A percentile compares a stretch with the other conserved stretches of the same genome.
These are phyloP conservation scores for Hypomyces perniciosus DNA, from an alignment of 2,329 filamentous ascomycete genomes.

Conservation along the genomic window DNA sequence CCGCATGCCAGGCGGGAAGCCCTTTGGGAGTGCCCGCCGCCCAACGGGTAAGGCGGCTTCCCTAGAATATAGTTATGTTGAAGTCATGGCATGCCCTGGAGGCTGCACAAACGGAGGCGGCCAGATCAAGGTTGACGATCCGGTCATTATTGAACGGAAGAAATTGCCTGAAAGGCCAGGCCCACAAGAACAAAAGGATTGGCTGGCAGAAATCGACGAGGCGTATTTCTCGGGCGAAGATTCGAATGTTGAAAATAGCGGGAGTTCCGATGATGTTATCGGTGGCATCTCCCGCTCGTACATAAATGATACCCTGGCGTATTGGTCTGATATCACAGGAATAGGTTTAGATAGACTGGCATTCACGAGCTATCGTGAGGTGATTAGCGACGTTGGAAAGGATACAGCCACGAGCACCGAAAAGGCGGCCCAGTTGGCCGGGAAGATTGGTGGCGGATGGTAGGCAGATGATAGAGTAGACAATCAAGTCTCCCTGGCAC, in stretches of 20 bases:
- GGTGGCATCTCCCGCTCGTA: slow-evolving; percentile 60
- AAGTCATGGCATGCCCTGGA: slow-evolving; percentile 99
- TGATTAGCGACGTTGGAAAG: slow-evolving; percentile 93
- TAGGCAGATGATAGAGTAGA: slow-evolving; percentile 36
- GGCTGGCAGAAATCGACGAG: slow-evolving; percentile 77
- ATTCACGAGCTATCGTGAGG: slow-evolving; percentile 83
- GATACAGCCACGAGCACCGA: slow-evolving; percentile 63
- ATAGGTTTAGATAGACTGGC: slow-evolving; percentile 66
- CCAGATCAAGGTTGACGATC: slow-evolving; percentile 86
- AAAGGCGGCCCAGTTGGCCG: slow-evolving; percentile 79
- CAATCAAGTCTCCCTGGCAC: slow-evolving; percentile 35
- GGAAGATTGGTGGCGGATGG: slow-evolving; percentile 92
- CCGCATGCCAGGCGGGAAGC: slow-evolving; percentile 70
- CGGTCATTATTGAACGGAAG: slow-evolving; percentile 49
- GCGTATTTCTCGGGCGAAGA: slow-evolving; percentile 79
- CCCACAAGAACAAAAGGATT: slow-evolving; percentile 76
- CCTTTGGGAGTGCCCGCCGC: slow-evolving; percentile 50
- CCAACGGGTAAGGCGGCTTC: slow-evolving; percentile 42
- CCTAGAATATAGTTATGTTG: slow-evolving; percentile 82
- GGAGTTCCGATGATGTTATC: slow-evolving; percentile 37
- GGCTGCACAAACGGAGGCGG: slow-evolving; percentile 97
- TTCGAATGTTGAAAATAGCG: slow-evolving; percentile 28
- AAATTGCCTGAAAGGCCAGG: slow-evolving; percentile 52
- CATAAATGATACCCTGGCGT: slow-evolving; percentile 61
- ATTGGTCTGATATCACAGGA: slow-evolving; percentile 70